Evolutionary conservation across 306 rosid genomes (phyloP), one percentile per base, ranked within the genome.

Genomic region (Gastrolobium bilobum): DNA sequence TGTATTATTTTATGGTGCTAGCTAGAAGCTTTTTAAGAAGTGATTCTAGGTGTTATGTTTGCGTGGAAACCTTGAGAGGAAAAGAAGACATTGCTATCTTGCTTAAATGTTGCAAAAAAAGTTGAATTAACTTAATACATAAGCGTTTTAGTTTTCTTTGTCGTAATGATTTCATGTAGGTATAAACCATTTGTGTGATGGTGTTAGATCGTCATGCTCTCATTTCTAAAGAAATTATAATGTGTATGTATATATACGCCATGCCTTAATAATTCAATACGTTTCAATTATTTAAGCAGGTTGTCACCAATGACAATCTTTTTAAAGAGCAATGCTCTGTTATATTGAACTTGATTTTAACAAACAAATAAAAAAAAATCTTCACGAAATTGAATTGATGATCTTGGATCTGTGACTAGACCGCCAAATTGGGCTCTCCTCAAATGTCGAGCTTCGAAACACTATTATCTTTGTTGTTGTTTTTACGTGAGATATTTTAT

Each of bases 211-310:
- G n/a, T 20, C 64, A 54, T 3, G 9, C 31, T 20, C 52, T 62
- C 26, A 20, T 20, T 20, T 20, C 26, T 20, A 20, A 20, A 20
- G 26, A 20, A 20, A 20, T 20, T 20, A 20, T 20, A 20, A 62
- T 37, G 6, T 34, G 35, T 2, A 4, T 35, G 5, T 20, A 53
- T 40, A 30, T 10, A 2, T 33, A 31, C 5, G n/a, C 34, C 75
- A 33, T 11, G 8, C 13, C n/a, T 26, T 4, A 6, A 68, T 68
- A 31, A 67, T 29, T 30, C 4, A 68, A 68, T 20, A 8, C 48
- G 37, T 50, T 34, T 70, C 60, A 34, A 69, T 68, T 68, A 69
- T 44, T 62, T 68, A 29, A 68, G 73, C 57, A 68, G 26, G 37
- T 68, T 1, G 39, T n/a, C 73, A 29, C 58, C 13, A 6, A 68